Evolutionary conservation across 1,284 basidiomycete species (phyloP).

Genomic region (Pisolithus thermaeus): DNA sequence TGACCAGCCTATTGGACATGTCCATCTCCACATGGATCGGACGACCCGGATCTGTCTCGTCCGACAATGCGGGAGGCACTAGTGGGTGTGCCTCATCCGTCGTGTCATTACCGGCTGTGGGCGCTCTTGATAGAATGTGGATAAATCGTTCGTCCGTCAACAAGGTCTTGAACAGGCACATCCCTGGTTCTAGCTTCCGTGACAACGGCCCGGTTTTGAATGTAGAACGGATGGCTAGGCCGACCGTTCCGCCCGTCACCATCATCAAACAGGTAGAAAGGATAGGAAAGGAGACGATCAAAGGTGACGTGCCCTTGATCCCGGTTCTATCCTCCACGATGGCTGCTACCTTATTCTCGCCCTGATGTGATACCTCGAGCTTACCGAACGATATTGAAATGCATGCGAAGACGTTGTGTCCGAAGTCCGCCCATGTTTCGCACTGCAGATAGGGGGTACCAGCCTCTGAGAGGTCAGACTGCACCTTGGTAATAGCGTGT

Average conservation of each 20-base stretch:
- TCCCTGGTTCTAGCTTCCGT: constrained; percentile 15
- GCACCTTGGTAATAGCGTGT: constrained; percentile 10
- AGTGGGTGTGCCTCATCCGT: neutral
- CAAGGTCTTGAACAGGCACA: constrained; percentile 27
- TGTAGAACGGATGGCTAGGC: constrained; percentile 27
- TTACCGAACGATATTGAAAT: constrained; percentile 34
- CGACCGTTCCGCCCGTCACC: constrained; percentile 17
- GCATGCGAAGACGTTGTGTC: constrained; percentile 32
- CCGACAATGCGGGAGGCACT: neutral
- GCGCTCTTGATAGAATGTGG: constrained; percentile 26
- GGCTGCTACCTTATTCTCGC: constrained; percentile 15
- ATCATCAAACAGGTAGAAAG: constrained; percentile 31
- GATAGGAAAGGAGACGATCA: constrained; percentile 37
- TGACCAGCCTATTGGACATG: constrained; percentile 10
- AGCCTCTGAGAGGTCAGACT: constrained; percentile 15
- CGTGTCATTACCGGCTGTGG: neutral
- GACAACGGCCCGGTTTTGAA: constrained; percentile 11
- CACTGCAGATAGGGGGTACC: constrained; percentile 36
- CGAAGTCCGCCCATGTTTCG: constrained; percentile 17
- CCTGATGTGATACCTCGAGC: constrained; percentile 15
- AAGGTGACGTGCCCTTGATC: constrained; percentile 27
- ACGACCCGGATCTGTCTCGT: constrained; percentile 2
- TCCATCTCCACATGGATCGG: constrained; percentile 12
- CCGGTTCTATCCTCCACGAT: constrained; percentile 32
- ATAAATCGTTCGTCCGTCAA: constrained; percentile 28